Evolutionary conservation across 495 filamentous ascomycete genomes (phyloP).

Genomic region (Aspergillus bertholletiae): DNA sequence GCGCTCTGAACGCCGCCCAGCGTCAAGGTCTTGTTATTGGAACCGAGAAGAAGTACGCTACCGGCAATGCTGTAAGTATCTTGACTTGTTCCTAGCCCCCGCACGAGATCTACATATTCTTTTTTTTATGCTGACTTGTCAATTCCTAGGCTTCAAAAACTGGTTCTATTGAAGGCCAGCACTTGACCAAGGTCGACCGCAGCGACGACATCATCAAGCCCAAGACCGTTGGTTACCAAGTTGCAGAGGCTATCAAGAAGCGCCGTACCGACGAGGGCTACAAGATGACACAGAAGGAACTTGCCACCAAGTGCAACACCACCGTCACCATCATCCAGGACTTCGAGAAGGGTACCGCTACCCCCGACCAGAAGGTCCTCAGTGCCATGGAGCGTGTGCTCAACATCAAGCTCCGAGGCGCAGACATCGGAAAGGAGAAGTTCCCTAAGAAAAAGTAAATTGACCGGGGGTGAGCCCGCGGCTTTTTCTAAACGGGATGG

Average conservation of each 20-base stretch:
- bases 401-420: constrained; percentile 78
- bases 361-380: constrained; percentile 83
- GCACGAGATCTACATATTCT: neutral
- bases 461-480: constrained; percentile 26
- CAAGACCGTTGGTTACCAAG: constrained; percentile 76
- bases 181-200: constrained; percentile 96
- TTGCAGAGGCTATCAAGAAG: constrained; percentile 78
- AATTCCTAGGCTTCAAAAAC: constrained; percentile 50
- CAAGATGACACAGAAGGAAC: constrained; percentile 96
- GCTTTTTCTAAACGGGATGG: constrained; percentile 26
- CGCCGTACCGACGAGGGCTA: constrained; percentile 65
- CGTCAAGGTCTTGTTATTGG: constrained; percentile 70
- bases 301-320: constrained; percentile 91
- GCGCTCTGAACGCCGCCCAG: constrained; percentile 86
- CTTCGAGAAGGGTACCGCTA: constrained; percentile 78
- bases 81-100: neutral
- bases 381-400: constrained; percentile 76
- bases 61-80: constrained; percentile 70
- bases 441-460: constrained; percentile 67
- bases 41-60: constrained; percentile 90
- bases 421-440: constrained; percentile 71
- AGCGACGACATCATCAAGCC: constrained; percentile 96
- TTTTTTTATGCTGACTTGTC: neutral
- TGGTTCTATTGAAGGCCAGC: constrained; percentile 77
- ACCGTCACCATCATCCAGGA: constrained; percentile 74